Percentiles rank a stretch among this genome's conserved stretches.
These are phyloP conservation scores for Solanum chacoense DNA, from an alignment of 305 asterid species.

Conservation along the genomic window DNA sequence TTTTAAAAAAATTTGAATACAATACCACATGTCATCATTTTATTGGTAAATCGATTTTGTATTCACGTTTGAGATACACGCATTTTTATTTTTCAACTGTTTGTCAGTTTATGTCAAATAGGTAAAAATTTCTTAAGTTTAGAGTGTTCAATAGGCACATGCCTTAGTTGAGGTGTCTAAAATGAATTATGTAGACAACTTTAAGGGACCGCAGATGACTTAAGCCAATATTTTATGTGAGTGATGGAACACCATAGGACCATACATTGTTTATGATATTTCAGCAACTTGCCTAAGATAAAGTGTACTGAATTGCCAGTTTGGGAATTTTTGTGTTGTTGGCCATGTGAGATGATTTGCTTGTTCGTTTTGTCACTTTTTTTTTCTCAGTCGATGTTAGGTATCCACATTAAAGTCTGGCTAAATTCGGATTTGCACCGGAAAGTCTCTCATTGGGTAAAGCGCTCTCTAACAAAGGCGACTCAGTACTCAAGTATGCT, in stretches of 20 bases:
- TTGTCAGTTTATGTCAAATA: no score
- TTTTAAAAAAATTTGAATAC: no score
- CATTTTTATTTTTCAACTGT: no score
- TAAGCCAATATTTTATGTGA: background rate
- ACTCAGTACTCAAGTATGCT: accelerated
- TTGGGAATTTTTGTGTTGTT: background rate
- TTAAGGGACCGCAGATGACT: no score
- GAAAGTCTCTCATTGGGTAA: background rate
- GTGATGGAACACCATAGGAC: background rate
- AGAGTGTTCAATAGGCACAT: no score
- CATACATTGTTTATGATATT: background rate
- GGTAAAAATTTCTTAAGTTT: no score
- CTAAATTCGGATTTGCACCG: accelerated
- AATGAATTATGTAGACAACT: no score
- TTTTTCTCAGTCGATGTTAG: accelerated
- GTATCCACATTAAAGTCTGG: no score
- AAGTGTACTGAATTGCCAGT: background rate
- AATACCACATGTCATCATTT: no score
- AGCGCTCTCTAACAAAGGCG: accelerated
- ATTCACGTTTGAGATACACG: no score
- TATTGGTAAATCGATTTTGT: no score
- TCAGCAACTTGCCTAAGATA: background rate
- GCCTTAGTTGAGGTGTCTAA: no score
- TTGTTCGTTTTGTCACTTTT: background rate
- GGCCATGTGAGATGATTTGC: background rate